Evolutionary conservation across 2,329 filamentous ascomycete species (phyloP), one percentile per base, ranked within the genome.

Genomic region (Sclerotiophoma versabilis): DNA sequence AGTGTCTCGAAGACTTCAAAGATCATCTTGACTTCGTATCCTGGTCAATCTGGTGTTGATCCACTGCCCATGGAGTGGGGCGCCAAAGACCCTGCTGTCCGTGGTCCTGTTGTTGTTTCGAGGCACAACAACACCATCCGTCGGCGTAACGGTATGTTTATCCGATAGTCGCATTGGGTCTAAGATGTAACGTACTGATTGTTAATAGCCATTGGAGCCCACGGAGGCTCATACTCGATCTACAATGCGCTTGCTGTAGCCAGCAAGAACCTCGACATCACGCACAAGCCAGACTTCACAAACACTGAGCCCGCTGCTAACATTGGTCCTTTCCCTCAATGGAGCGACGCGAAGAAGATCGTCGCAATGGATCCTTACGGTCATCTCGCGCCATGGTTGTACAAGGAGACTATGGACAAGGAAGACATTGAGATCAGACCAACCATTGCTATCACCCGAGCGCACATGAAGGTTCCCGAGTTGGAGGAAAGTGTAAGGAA

Each of bases 331-430:
- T 96, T 96, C 66, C 87, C 91, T 7, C 87, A 95, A 77, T 99
- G 93, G 93, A 85, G 84, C 22, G 91, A 96, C 71, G 85, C 84
- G 68, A 92, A 91, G 76, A 98, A 97, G 81, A 98, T 99, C 59
- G 93, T 98, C 12, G 91, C 93, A 15, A 96, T 99, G 92, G 95
- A 98, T 72, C 93, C 93, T 0, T 91, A 89, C 74, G 93, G 95
- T 6, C 95, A 98, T 78, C 80, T 96, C 56, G 85, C 89, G 8
- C 91, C 91, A 8, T 93, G 89, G 88, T 77, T 96, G 33, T 96
- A 89, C 79, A 90, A 89, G 60, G 87, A 93, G 58, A 83, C 85
- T 38, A 92, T 95, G 66, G 82, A 90, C 42, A 86, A 88, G 44
- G 87, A 97, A 37, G 86, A 91, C 64, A 84, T 96, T 29, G 91